Base-by-base conservation (phyloP, 2,329 filamentous ascomycete genomes). In the Colletotrichum musae region DNA sequence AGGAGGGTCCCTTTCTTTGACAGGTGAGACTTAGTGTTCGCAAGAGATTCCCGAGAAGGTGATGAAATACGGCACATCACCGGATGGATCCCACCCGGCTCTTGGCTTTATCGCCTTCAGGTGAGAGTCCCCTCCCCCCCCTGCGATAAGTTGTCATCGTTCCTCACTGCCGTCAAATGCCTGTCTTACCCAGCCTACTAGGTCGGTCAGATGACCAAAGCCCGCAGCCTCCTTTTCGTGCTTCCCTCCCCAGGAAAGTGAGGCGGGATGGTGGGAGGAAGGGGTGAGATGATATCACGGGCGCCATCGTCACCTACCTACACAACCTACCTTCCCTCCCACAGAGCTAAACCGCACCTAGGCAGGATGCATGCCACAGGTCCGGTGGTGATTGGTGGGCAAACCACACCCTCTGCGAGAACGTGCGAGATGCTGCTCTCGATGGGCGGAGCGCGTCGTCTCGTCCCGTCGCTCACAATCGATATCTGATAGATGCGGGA, bases 261-360 rank as follows among this genome's bases (percentile, higher is more conserved):
- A 70, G 62, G 67, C 67, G 62, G 50, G 62, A 48, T 9, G 36
- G 4, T 13, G 7, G 7, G 16, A 43, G 7, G 10, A 10, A 36
- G 10, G 32, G 41, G 67, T 70, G 50, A 70, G 56, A 70, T 70
- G 56, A 70, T 70, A 70, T 67, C 67, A 70, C 67, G 62, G 41
- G 56, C 56, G 67, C 67, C 56, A 57, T 67, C 56, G n/a, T 52
- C 32, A 36, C 36, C 24, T 45, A 6, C 24, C 13, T 48, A 16
- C 48, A 24, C 21, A 24, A 24, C 21, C 21, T 24, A 24, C 21
- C 21, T 24, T 24, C 21, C 21, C 16, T 16, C 45, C 45, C 16
- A 15, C 47, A 12, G n/a, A 47, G 50, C 51, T 43, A 51, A 60
- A 45, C 21, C 36, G 57, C 60, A 41, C 43, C 56, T 41, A 62